Evolutionary conservation across 1,139 yeast genomes (phyloP).

Genomic region (Casaregolazyma lundiana): DNA sequence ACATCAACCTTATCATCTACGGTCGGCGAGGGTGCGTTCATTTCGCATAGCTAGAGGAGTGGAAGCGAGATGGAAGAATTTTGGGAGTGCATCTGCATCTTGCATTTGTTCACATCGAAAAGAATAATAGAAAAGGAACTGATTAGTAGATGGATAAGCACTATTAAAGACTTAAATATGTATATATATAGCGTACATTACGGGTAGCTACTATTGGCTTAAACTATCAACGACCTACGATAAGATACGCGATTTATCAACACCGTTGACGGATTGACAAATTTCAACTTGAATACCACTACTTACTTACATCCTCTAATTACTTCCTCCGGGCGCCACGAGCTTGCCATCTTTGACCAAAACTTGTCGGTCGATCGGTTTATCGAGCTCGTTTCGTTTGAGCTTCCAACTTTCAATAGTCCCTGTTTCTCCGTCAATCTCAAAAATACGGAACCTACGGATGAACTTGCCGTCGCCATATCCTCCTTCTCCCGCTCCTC

Average conservation of each 20-base stretch:
- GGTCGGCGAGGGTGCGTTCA: not conserved
- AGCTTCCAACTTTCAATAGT: slow-evolving; percentile 69
- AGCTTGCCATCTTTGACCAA: slow-evolving; percentile 47
- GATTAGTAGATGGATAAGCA: too few relatives aligned
- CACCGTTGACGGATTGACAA: too few relatives aligned
- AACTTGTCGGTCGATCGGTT: slow-evolving; percentile 51
- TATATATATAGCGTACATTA: too few relatives aligned
- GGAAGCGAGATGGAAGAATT: not conserved
- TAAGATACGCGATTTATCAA: too few relatives aligned
- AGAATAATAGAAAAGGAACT: too few relatives aligned
- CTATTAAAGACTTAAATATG: too few relatives aligned
- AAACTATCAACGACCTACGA: too few relatives aligned
- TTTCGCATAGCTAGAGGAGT: not conserved
- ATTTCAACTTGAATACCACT: too few relatives aligned
- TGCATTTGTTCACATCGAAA: too few relatives aligned
- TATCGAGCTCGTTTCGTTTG: slow-evolving; percentile 41
- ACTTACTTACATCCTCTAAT: not conserved
- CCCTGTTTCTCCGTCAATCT: slow-evolving; percentile 51
- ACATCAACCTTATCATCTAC: not conserved
- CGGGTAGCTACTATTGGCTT: too few relatives aligned
- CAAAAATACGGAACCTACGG: slow-evolving; percentile 69
- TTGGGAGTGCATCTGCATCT: slow-evolving; percentile 1
- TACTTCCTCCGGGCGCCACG: not conserved
- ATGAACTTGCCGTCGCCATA: slow-evolving; percentile 85
- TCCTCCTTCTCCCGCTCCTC: slow-evolving; percentile 92